Base-by-base conservation (phyloP, 805 yeast species). In the Metschnikowia chrysomelidarum region DNA sequence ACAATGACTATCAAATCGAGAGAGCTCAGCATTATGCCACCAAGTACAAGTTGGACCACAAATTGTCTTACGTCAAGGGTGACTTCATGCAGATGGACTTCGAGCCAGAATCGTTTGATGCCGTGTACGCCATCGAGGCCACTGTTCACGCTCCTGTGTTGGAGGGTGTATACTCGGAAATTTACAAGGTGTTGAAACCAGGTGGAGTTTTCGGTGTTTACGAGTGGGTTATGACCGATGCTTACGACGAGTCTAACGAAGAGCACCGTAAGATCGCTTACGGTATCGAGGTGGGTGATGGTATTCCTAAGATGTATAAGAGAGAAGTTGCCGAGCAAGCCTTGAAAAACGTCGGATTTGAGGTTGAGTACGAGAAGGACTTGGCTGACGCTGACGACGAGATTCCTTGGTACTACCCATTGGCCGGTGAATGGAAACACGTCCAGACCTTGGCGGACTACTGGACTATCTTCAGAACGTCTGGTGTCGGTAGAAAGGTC, bases 51-150 rank as follows among this genome's bases (percentile, higher is more conserved):
- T 67, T 93, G 57, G 79, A 74, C 47, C 73, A 85, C 59, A 81
- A 87, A 69, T 72, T 91, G 57, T 71, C 79, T 18, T 85, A 85
- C 54, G 96, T 88, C 51, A 91, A 91, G 70, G 98, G 98, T 54
- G 98, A 91, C 66, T 91, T 91, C 73, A 93, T 91, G 98, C 93
- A 91, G 64, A 87, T 91, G 96, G 97, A 91, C 54, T 93, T 93
- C 54, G 87, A 82, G 64, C 83, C 83, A 47, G 82, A 82, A 56
- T 62, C 93, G 19, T 91, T 93, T 56, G 98, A 91, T 63, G 96
- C 95, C 28, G 98, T 93, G 29, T 91, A 91, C 57, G 97, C 98
- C 46, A 91, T 91, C 57, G 98, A 91, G 73, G 98, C 98, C 41
- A 91, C 98, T 21, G 96, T 88, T 39, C 98, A 91, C 60, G 98